Percentiles rank a stretch among this genome's conserved stretches.
These are phyloP conservation scores for Tillandsia fasciculata DNA, from an alignment of 176 grass and related monocot genomes.

Conservation along the genomic window DNA sequence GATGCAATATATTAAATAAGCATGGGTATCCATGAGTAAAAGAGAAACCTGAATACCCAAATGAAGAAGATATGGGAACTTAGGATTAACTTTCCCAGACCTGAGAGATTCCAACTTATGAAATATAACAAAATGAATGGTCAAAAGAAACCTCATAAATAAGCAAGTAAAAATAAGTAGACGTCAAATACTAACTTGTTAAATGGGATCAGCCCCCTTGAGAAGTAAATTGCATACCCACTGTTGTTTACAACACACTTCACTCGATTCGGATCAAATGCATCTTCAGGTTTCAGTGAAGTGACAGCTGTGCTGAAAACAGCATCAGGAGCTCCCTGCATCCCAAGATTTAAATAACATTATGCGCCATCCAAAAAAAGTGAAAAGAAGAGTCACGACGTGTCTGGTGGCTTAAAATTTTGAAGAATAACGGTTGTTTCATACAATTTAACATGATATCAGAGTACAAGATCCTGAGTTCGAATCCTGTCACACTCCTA, in stretches of 20 bases:
- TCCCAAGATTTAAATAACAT: conserved; percentile 2
- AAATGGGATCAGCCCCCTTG: conserved; percentile 83
- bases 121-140: conserved; percentile 3
- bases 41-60: conserved; percentile 70
- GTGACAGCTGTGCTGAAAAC: conserved; percentile 95
- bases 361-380: background rate
- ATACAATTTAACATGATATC: background rate
- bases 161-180: background rate
- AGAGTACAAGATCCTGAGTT: too few relatives aligned
- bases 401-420: too few relatives aligned
- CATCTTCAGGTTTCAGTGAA: conserved; percentile 75
- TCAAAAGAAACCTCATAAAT: background rate
- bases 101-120: conserved; percentile 40
- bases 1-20: background rate
- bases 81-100: conserved; percentile 60
- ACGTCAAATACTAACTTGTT: conserved; percentile 53
- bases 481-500: too few relatives aligned
- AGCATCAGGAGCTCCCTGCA: conserved; percentile 78
- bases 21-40: background rate
- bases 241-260: conserved; percentile 88
- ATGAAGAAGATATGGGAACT: conserved; percentile 91
- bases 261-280: conserved; percentile 76
- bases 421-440: too few relatives aligned
- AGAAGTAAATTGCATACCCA: conserved; percentile 97
- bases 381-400: background rate